Base-by-base conservation (phyloP, 441 rosid genomes). In the Populus hybrid region DNA sequence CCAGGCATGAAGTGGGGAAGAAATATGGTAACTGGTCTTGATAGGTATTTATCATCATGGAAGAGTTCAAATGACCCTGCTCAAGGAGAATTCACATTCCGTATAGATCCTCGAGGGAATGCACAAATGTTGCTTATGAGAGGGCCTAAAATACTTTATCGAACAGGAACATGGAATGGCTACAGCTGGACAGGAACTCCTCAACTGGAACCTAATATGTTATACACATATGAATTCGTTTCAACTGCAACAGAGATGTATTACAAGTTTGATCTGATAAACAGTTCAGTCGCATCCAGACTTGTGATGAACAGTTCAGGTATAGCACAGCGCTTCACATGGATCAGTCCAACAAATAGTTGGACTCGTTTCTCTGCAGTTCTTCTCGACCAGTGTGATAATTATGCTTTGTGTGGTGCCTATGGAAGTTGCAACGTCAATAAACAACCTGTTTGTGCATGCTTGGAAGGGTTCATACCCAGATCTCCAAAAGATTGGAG, bases 401-500 rank as follows among this genome's bases (percentile, higher is more conserved):
- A 64, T 4, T 64, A 64, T 21, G 11, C 11, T n/a, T 7, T 10
- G 21, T 64, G 67, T 21, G 67, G 67, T 64, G 24, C 67, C 10
- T 9, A 64, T 64, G 67, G 10, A n/a, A 64, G 26, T n/a, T 64
- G 67, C 67, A 64, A 64, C 67, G 26, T 64, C 67, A 64, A 23
- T 8, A 8, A 23, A 16, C 82, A 89, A 1, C 94, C 98, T 1
- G 87, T 89, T 8, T 93, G 97, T 65, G 77, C 84, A 18, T 93
- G 96, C 78, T 78, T 87, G 0, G 59, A 7, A 42, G 98, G 98
- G 65, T 90, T 91, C 72, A 40, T 73, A 9, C 93, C 94, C 3
- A 89, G 77, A 85, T 86, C 80, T 35, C 81, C 79, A 16, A 74
- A 73, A 69, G 89, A 84, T 0, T 88, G 98, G 97, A 70, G 21